Base-by-base conservation (phyloP, 2,329 filamentous ascomycete genomes). In the Cladosporium halotolerans region DNA sequence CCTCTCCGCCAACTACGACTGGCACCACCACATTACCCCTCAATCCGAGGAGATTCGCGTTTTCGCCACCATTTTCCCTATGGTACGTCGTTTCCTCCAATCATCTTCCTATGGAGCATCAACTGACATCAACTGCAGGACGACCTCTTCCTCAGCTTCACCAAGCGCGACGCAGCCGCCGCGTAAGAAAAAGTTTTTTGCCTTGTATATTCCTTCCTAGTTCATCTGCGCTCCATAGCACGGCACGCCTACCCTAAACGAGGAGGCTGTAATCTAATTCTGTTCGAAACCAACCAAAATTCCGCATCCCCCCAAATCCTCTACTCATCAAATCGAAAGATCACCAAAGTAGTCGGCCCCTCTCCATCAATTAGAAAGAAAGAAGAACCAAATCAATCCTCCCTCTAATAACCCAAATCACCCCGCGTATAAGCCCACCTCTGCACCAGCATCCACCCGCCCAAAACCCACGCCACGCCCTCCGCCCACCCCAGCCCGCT, bases 31-130 rank as follows among this genome's bases (percentile, higher is more conserved):
- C 68, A 74, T 89, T 14, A 97, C 93, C 9, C 83, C 87, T 0
- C 67, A 78, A 55, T 95, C 89, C 0, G 93, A 99, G 75, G 85
- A 95, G 72, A 97, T 99, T 73, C 92, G 95, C 77, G 92, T 97
- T 61, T 99, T 97, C 74, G 93, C 93, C 39, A 96, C 90, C 28
- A 95, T 99, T 63, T 99, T 99, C 80, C 93, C 93, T 53, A 86
- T 87, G 86, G 91, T 95, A 74, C 71, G 84, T 75, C 3, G 19
- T 9, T 28, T 48, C 14, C 18, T 4, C 39, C 23, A 14, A 3
- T 14, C 39, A n/a, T 11, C 13, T 43, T 34, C 10, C 11, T 9
- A 34, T 16, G 13, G 31, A 9, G 4, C 5, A 44, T 6, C 43
- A 14, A 34, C 54, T 55, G 40, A 55, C 45, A 39, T 14, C 2